Conservation (phyloP, 2,329 filamentous ascomycete genomes). For the Alternaria hordeiaustralica region DNA sequence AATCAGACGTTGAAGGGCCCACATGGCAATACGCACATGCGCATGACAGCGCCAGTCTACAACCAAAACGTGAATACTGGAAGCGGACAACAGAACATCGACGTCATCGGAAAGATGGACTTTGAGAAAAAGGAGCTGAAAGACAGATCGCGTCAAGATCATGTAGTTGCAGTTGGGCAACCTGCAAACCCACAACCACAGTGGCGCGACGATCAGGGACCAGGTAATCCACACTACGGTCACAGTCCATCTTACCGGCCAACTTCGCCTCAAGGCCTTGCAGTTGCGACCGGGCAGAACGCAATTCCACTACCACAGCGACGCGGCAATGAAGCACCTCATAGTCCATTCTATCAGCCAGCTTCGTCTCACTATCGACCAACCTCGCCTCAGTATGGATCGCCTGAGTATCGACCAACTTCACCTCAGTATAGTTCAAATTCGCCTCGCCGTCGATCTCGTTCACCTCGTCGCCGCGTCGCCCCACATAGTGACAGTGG, state of each 20-base stretch:
- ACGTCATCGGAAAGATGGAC: not conserved
- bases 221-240: not conserved
- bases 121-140: not conserved
- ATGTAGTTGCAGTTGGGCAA: accelerated
- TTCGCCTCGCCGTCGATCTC: not conserved
- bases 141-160: not conserved
- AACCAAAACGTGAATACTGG: not conserved
- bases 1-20: not conserved
- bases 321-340: not conserved
- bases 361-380: not conserved
- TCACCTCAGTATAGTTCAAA: not conserved
- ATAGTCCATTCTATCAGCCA: not conserved
- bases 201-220: not conserved
- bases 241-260: not conserved
- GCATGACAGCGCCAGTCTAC: not conserved
- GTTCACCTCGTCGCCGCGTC: not conserved
- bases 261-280: not conserved
- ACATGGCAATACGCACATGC: not conserved
- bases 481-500: not conserved
- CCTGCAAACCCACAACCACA: not conserved
- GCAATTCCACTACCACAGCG: not conserved
- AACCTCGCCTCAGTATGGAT: not conserved
- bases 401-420: not conserved
- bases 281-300: not conserved
- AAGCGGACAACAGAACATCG: not conserved